Evolutionary conservation across 2,329 filamentous ascomycete species (phyloP).

Genomic region (Lachnum nothofagi): DNA sequence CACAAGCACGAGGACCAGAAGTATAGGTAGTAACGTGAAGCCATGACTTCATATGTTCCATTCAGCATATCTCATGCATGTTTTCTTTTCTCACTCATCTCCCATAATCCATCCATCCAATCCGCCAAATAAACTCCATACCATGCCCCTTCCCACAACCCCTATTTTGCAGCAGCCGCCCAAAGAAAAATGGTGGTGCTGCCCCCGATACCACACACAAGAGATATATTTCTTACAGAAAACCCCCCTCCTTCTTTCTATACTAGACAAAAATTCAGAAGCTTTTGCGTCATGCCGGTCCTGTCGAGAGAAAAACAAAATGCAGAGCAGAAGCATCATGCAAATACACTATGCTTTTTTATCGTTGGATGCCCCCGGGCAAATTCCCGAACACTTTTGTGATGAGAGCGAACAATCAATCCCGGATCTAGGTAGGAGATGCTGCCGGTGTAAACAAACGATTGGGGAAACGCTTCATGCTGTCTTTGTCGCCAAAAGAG

Average conservation of each 20-base stretch:
- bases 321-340: conserved; percentile 9
- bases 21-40: conserved; percentile 12
- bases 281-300: conserved; percentile 4
- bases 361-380: conserved; percentile 2
- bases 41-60: conserved; percentile 23
- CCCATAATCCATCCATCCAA: neutral
- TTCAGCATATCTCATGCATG: conserved; percentile 18
- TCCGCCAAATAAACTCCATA: conserved; percentile 1
- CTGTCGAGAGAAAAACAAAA: conserved; percentile 8
- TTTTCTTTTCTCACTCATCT: conserved; percentile 2
- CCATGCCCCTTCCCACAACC: neutral
- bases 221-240: conserved; percentile 15
- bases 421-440: conserved; percentile 19
- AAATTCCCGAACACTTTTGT: neutral
- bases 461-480: conserved; percentile 22
- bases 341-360: conserved; percentile 14
- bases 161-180: neutral
- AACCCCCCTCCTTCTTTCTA: conserved; percentile 6
- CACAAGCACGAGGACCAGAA: neutral
- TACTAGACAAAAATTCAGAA: conserved; percentile 20
- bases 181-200: neutral
- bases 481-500: conserved; percentile 19
- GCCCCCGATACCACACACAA: conserved; percentile 1
- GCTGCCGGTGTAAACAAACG: conserved; percentile 17
- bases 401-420: conserved; percentile 2